Conservation (phyloP, 2,329 filamentous ascomycete species). For the Monilinia laxa region DNA sequence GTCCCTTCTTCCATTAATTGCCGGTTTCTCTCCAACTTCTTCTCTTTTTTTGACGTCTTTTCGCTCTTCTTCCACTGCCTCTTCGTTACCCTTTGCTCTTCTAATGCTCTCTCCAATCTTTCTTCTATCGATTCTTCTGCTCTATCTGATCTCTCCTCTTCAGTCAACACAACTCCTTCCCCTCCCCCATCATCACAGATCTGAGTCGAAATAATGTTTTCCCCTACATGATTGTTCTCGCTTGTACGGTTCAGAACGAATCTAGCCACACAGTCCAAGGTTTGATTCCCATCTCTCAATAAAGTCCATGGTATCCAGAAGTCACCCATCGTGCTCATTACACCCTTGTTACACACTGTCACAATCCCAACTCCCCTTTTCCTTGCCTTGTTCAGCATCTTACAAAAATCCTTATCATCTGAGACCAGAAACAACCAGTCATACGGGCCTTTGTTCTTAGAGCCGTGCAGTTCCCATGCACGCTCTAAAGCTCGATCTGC, state of each 20-base stretch:
- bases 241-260: neutral
- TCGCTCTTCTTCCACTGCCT: no score
- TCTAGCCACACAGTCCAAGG: neutral
- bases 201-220: no score
- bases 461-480: neutral
- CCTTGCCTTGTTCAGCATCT: neutral
- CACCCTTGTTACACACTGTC: neutral
- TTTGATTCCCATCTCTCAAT: neutral
- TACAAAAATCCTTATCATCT: neutral
- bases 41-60: no score
- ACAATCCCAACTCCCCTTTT: neutral
- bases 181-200: no score
- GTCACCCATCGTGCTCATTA: neutral
- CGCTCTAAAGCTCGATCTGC: neutral
- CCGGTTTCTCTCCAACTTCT: neutral
- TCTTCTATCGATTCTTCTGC: no score
- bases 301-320: neutral
- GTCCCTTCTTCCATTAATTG: neutral
- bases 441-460: neutral
- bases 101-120: no score
- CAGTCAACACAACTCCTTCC: no score
- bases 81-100: no score
- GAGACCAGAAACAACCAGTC: neutral
- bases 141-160: no score
- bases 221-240: neutral